Conservation (phyloP, 176 grass and related monocot genomes). For the Aechmea fasciata region DNA sequence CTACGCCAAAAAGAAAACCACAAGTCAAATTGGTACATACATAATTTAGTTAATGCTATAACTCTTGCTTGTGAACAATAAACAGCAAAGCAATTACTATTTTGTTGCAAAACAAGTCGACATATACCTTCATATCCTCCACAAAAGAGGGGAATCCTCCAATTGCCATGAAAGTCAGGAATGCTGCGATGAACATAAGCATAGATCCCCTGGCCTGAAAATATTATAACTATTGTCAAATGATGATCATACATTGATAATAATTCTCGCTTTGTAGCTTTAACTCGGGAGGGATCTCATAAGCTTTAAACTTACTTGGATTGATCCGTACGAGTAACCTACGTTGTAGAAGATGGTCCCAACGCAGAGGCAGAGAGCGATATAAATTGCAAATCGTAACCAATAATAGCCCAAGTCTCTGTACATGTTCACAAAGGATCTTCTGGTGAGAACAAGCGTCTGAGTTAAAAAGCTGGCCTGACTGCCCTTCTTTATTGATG, state of each 20-base stretch:
- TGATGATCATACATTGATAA: background rate
- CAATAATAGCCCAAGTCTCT: slow-evolving; percentile 91
- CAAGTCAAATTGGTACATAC: background rate
- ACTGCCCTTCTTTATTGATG: slow-evolving; percentile 40
- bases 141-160: slow-evolving; percentile 95
- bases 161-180: slow-evolving; percentile 96
- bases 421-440: slow-evolving; percentile 97
- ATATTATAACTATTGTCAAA: background rate
- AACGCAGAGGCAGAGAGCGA: slow-evolving; percentile 61
- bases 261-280: background rate
- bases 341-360: slow-evolving; percentile 64
- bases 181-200: slow-evolving; percentile 76
- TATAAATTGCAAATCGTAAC: slow-evolving; percentile 70
- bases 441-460: slow-evolving; percentile 54
- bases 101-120: slow-evolving; percentile 2
- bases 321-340: slow-evolving; percentile 60
- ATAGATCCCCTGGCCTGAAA: slow-evolving; percentile 70
- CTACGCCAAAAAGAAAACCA: background rate
- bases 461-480: slow-evolving; percentile 63
- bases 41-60: no score
- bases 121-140: slow-evolving; percentile 82
- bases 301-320: slow-evolving; percentile 41
- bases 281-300: background rate
- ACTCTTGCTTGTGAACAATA: no score
- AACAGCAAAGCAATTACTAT: no score